Evolutionary conservation across 164 flowering plant genomes (phyloP).

Genomic region (Tetrastigma voinierianum): DNA sequence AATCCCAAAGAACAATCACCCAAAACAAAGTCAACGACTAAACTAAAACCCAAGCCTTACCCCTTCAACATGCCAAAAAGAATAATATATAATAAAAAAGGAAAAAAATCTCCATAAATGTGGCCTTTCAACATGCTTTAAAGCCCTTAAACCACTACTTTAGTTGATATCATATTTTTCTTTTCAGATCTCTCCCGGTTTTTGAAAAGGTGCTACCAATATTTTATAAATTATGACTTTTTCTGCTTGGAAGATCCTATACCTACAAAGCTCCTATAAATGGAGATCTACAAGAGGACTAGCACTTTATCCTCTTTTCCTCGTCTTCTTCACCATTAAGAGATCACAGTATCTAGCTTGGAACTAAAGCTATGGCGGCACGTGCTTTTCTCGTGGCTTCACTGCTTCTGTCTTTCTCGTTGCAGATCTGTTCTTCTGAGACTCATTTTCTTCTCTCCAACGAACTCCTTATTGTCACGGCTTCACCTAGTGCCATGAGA

Average conservation of each 20-base stretch:
- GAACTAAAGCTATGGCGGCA: slow-evolving; percentile 22
- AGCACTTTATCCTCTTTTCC: not conserved
- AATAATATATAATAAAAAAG: too few species aligned
- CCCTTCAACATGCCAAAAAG: not conserved
- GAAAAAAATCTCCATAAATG: not conserved
- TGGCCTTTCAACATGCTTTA: slow-evolving; percentile 21
- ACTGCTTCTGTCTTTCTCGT: slow-evolving; percentile 26
- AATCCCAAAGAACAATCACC: not conserved
- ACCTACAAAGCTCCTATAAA: not conserved
- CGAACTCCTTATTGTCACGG: too few species aligned
- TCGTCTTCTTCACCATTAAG: not conserved
- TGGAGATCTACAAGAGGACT: not conserved
- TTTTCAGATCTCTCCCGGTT: not conserved
- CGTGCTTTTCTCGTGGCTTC: slow-evolving; percentile 33
- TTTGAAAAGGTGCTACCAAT: slow-evolving; percentile 2
- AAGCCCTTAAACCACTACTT: slow-evolving; percentile 10
- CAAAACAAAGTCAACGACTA: slow-evolving; percentile 9
- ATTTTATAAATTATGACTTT: slow-evolving; percentile 14
- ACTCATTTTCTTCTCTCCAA: too few species aligned
- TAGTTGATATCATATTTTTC: not conserved
- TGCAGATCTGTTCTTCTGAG: slow-evolving; percentile 28
- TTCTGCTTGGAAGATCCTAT: not conserved
- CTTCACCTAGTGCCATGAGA: slow-evolving; percentile 39
- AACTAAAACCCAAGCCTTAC: slow-evolving; percentile 17
- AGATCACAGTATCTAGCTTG: not conserved